Percentiles rank a stretch among this genome's conserved stretches.
These are phyloP conservation scores for Fomitopsis palustris DNA, from an alignment of 1,284 basidiomycete genomes.

Conservation along the genomic window DNA sequence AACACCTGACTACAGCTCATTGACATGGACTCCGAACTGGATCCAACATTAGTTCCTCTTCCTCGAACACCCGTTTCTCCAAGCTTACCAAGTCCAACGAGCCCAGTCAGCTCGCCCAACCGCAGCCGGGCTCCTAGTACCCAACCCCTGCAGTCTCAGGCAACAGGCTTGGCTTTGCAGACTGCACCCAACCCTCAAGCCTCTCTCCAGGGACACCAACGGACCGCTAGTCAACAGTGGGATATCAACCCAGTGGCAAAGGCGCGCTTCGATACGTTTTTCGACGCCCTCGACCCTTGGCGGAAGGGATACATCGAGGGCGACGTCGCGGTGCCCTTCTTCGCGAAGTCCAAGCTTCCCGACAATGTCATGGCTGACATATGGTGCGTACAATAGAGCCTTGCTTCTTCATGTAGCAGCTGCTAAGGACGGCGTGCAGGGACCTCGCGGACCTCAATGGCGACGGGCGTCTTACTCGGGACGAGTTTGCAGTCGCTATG, in stretches of 20 bases:
- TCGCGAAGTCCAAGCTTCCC: conserved; percentile 87
- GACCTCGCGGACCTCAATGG: conserved; percentile 91
- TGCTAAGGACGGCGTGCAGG: conserved; percentile 43
- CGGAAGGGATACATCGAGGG: conserved; percentile 85
- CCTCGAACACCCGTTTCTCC: neutral
- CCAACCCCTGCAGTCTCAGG: neutral
- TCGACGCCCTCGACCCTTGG: conserved; percentile 77
- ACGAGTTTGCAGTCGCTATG: conserved; percentile 97
- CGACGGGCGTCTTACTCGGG: conserved; percentile 83
- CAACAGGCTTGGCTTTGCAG: neutral
- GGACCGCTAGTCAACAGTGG: conserved; percentile 45
- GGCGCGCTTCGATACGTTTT: conserved; percentile 76
- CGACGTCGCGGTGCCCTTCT: conserved; percentile 92
- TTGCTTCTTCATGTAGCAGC: neutral
- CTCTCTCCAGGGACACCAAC: conserved; percentile 1
- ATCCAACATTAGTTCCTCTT: neutral
- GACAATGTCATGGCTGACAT: conserved; percentile 85
- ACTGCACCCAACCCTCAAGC: neutral
- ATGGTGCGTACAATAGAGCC: conserved; percentile 64
- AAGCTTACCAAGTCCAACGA: neutral
- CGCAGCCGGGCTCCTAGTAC: neutral
- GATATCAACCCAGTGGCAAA: conserved; percentile 84
- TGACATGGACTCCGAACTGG: neutral
- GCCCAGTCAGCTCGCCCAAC: neutral
- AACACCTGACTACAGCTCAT: neutral